Conservation (phyloP, 2,329 filamentous ascomycete species). For the Sphaceloma murrayae region DNA sequence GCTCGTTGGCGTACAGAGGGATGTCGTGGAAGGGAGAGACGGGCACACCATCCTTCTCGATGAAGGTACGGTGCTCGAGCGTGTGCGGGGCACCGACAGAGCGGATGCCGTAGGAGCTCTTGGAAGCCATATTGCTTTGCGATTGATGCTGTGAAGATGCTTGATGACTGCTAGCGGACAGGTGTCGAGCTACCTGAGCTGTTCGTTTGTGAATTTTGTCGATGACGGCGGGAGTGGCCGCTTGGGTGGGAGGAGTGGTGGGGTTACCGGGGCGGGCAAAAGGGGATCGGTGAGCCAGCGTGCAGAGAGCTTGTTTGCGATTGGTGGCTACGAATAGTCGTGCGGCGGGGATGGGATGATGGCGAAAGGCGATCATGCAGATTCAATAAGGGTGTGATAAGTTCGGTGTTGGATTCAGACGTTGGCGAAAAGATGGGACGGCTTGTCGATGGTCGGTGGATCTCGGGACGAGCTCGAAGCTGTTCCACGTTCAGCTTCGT, state of each 20-base stretch:
- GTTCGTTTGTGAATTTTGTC: slow-evolving; percentile 35
- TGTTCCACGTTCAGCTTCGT: too few species aligned
- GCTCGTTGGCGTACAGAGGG: slow-evolving; percentile 91
- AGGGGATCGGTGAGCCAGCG: slow-evolving; percentile 27
- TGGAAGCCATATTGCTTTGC: slow-evolving; percentile 25
- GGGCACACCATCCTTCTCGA: slow-evolving; percentile 92
- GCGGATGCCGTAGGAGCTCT: slow-evolving; percentile 66
- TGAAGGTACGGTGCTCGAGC: slow-evolving; percentile 91
- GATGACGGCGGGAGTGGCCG: slow-evolving; percentile 22
- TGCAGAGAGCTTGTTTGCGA: slow-evolving; percentile 18
- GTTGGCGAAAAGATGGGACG: too few species aligned
- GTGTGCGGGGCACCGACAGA: slow-evolving; percentile 88
- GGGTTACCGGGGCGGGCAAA: slow-evolving; percentile 22
- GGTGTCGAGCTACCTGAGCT: slow-evolving; percentile 32
- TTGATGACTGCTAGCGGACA: slow-evolving; percentile 24
- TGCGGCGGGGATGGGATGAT: slow-evolving; percentile 9
- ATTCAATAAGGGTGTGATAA: neutral
- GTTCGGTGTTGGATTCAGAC: neutral
- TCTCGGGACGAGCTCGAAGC: slow-evolving; percentile 12
- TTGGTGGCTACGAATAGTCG: neutral
- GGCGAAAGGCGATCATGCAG: slow-evolving; percentile 11
- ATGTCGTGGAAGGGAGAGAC: slow-evolving; percentile 98
- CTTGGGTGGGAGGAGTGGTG: slow-evolving; percentile 23
- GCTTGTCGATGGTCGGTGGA: slow-evolving; percentile 2
- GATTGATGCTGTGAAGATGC: slow-evolving; percentile 16